Conservation (phyloP, 2,329 filamentous ascomycete genomes). For the Exophiala alcalophila region DNA sequence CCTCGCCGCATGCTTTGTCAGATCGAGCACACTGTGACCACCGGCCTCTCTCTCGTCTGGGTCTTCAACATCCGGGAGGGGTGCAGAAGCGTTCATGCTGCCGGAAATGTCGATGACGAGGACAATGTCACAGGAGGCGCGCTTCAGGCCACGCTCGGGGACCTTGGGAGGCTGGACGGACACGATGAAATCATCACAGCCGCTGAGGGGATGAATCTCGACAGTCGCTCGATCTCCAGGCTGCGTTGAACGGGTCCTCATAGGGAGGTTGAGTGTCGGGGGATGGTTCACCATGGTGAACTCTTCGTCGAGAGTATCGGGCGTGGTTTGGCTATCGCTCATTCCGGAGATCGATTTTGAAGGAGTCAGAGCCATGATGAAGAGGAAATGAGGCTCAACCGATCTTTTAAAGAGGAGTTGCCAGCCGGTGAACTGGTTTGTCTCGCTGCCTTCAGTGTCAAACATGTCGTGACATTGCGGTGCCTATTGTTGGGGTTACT, state of each 20-base stretch:
- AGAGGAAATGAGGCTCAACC: neutral
- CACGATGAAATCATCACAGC: slow-evolving; percentile 25
- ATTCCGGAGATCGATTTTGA: neutral
- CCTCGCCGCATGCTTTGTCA: slow-evolving; percentile 58
- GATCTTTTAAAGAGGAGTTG: no score
- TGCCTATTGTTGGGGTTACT: no score
- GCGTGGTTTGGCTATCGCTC: neutral
- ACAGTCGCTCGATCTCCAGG: slow-evolving; percentile 9
- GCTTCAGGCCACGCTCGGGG: slow-evolving; percentile 26
- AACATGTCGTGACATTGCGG: no score
- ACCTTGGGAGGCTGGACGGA: slow-evolving; percentile 28
- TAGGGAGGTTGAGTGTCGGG: slow-evolving; percentile 9
- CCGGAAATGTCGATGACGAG: slow-evolving; percentile 61
- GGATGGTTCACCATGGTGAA: slow-evolving; percentile 15
- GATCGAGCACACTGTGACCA: slow-evolving; percentile 56
- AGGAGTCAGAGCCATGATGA: neutral
- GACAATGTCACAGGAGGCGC: slow-evolving; percentile 58
- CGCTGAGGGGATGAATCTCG: slow-evolving; percentile 22
- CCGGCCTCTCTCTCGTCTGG: slow-evolving; percentile 42
- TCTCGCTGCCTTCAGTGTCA: no score
- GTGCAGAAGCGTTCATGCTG: slow-evolving; percentile 53
- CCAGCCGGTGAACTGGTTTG: no score
- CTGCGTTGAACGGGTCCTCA: slow-evolving; percentile 2
- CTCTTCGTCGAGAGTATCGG: slow-evolving; percentile 1
- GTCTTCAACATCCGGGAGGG: slow-evolving; percentile 40